Percentiles rank a stretch among this genome's conserved stretches.
phyloP scores from a whole-genome alignment of 2,329 filamentous ascomycete species.

The Leptographium flavum region DNA sequence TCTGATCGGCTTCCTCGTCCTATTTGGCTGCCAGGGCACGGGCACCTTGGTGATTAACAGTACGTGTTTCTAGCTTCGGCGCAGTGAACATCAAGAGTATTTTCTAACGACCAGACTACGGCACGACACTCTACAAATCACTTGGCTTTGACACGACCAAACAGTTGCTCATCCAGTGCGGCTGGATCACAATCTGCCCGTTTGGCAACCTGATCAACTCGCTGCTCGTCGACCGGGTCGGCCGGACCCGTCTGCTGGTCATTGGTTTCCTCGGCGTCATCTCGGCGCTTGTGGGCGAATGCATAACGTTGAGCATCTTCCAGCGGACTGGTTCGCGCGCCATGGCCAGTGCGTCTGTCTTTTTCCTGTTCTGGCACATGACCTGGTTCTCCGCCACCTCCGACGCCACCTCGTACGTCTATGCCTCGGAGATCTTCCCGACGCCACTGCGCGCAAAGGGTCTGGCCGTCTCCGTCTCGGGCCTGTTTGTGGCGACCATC shows the following conservation, averaged over 20 bases:
- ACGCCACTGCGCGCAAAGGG: conserved; percentile 39
- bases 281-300: not conserved
- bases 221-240: conserved; percentile 1
- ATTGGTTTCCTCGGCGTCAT: not conserved
- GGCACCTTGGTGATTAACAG: not conserved
- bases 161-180: not conserved
- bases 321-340: not conserved
- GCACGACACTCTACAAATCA: not conserved
- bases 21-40: not conserved
- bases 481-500: conserved; percentile 3
- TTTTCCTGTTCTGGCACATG: conserved; percentile 1
- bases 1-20: not conserved
- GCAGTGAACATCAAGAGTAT: not conserved
- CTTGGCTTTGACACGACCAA: not conserved
- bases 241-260: not conserved
- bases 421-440: conserved; percentile 39
- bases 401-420: conserved; percentile 14
- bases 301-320: not conserved
- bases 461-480: conserved; percentile 22
- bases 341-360: not conserved
- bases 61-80: no score
- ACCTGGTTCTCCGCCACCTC: not conserved
- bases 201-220: not conserved
- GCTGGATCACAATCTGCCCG: conserved; percentile 1
- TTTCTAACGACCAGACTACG: not conserved